These are phyloP conservation scores for Debaryomycetaceae sp. DNA, from an alignment of 1,139 yeast species.

Conservation along the genomic window DNA sequence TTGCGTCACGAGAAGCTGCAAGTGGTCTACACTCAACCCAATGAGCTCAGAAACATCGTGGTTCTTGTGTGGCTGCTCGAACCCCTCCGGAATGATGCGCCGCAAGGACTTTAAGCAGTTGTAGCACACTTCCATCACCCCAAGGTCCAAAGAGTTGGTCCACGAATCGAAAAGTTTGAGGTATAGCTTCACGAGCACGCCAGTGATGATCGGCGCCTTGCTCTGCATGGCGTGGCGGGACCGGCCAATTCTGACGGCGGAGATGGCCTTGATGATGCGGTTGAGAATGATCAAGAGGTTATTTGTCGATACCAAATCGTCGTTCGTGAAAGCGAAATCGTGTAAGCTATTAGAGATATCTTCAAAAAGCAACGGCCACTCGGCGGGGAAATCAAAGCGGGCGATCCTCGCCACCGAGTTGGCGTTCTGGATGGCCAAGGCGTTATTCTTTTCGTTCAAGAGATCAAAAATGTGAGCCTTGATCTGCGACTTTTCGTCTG, in stretches of 20 bases:
- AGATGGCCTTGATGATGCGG: slow-evolving; percentile 63
- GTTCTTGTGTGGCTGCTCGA: slow-evolving; percentile 54
- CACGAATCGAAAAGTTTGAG: slow-evolving; percentile 49
- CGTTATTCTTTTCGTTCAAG: slow-evolving; percentile 61
- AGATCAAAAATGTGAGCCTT: slow-evolving; percentile 46
- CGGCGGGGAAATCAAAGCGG: slow-evolving; percentile 74
- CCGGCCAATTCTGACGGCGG: slow-evolving; percentile 73
- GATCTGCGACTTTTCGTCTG: slow-evolving; percentile 62
- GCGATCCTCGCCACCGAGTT: slow-evolving; percentile 70
- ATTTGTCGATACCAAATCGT: slow-evolving; percentile 42
- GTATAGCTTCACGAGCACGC: slow-evolving; percentile 51
- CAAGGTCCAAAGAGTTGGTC: slow-evolving; percentile 36
- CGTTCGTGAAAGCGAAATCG: slow-evolving; percentile 34
- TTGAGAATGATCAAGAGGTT: slow-evolving; percentile 59
- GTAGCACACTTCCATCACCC: slow-evolving; percentile 62
- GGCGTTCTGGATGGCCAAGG: slow-evolving; percentile 72
- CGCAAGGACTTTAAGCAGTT: slow-evolving; percentile 64
- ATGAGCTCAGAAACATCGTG: slow-evolving; percentile 53
- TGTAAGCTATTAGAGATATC: slow-evolving; percentile 32
- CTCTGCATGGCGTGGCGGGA: slow-evolving; percentile 70
- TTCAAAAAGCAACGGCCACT: slow-evolving; percentile 76
- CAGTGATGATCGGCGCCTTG: slow-evolving; percentile 53
- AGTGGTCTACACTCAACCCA: slow-evolving; percentile 44
- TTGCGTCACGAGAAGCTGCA: slow-evolving; percentile 42
- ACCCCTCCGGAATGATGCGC: slow-evolving; percentile 68